These are phyloP conservation scores for Protostelium mycophagum DNA, from an alignment of 78 protist genomes.

Conservation along the genomic window DNA sequence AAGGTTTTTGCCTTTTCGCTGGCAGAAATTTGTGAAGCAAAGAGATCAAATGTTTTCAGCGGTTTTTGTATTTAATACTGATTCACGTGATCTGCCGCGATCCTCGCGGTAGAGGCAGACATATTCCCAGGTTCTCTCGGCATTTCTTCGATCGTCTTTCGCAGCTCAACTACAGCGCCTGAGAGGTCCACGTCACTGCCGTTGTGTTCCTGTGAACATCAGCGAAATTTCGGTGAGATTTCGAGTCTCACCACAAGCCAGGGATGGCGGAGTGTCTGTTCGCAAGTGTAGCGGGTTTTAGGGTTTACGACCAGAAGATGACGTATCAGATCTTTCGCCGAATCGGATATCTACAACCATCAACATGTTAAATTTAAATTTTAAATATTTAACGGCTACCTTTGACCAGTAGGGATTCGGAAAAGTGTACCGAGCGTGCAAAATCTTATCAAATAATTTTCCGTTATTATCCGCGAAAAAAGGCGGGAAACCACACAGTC, in stretches of 20 bases:
- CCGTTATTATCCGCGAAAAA: conserved; percentile 40
- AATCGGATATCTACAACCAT: conserved; percentile 20
- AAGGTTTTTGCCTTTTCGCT: too few species aligned
- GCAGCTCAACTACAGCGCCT: background rate
- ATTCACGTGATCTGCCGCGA: too few species aligned
- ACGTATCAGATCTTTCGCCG: conserved; percentile 63
- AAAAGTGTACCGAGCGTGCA: conserved; percentile 36
- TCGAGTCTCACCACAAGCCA: background rate
- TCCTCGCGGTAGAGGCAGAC: too few species aligned
- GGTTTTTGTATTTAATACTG: too few species aligned
- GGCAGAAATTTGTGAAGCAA: too few species aligned
- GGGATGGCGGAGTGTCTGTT: background rate
- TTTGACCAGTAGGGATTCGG: conserved; percentile 37
- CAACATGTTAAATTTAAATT: background rate
- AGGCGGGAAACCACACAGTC: conserved; percentile 59
- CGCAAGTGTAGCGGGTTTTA: background rate
- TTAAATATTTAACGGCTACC: conserved; percentile 22
- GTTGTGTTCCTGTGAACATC: background rate
- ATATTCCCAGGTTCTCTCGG: too few species aligned
- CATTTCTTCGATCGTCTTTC: background rate
- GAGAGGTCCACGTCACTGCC: background rate
- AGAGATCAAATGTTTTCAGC: too few species aligned
- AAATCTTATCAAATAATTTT: conserved; percentile 44
- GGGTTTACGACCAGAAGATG: conserved; percentile 49
- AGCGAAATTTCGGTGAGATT: background rate